Evolutionary conservation across 345 rosid species (phyloP).

Genomic region (Rhodomyrtus tomentosa): DNA sequence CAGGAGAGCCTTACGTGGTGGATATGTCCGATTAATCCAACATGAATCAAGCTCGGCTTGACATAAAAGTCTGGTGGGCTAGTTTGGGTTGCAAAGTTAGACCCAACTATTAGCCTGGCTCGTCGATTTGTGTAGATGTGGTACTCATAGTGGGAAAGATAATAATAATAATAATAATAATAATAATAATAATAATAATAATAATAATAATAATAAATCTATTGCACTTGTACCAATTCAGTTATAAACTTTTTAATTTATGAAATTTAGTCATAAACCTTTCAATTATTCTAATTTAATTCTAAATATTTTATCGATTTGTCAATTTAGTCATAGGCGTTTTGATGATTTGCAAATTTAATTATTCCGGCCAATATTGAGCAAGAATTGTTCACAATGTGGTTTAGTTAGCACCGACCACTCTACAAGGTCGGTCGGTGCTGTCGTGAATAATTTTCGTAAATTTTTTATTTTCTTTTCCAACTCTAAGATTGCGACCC

Average conservation of each 20-base stretch:
- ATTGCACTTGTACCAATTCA: not conserved
- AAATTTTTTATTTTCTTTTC: not conserved
- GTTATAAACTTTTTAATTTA: not conserved
- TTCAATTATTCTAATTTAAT: not conserved
- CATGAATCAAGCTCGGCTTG: not conserved
- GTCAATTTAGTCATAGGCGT: not conserved
- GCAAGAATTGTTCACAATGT: not conserved
- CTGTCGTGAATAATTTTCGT: rapidly evolving
- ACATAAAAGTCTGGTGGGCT: not conserved
- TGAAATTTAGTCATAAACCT: not conserved
- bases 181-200: too few relatives aligned
- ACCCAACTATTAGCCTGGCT: not conserved
- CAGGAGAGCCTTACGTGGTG: not conserved
- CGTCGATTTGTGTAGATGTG: not conserved
- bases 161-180: too few relatives aligned
- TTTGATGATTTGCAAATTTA: not conserved
- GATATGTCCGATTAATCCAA: not conserved
- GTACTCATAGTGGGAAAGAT: not conserved
- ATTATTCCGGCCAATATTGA: not conserved
- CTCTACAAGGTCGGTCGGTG: not conserved
- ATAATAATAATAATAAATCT: too few relatives aligned
- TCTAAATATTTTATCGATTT: not conserved
- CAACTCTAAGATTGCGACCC: not conserved
- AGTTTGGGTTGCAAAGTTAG: not conserved
- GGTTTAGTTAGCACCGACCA: rapidly evolving